phyloP scores from a whole-genome alignment of 257 asterid genomes.

The Rubia yunnanensis region DNA sequence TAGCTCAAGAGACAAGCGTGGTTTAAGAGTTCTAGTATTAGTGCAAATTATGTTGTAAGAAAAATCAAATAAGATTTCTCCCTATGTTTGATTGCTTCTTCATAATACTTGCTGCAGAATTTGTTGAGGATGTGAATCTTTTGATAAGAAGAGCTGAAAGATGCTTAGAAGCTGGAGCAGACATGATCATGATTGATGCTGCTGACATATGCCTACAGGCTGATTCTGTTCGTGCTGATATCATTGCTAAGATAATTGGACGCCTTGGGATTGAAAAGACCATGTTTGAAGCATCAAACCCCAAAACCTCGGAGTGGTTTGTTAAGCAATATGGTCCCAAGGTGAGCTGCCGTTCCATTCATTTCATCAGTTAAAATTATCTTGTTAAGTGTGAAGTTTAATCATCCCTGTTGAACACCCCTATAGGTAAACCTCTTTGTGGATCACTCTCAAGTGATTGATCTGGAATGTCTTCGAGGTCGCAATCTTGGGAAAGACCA shows the following conservation, averaged over 20 bases:
- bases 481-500: conserved; percentile 70
- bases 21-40: background rate
- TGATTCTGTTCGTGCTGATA: conserved; percentile 65
- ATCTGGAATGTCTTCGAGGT: conserved; percentile 90
- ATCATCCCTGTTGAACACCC: background rate
- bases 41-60: background rate
- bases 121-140: conserved; percentile 82
- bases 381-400: background rate
- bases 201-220: conserved; percentile 67
- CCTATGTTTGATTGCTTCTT: background rate
- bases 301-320: conserved; percentile 83
- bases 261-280: conserved; percentile 87
- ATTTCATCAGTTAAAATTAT: background rate
- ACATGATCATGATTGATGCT: conserved; percentile 91
- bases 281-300: conserved; percentile 89
- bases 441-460: conserved; percentile 91
- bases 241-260: conserved; percentile 68
- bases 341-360: conserved; percentile 25
- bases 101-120: conserved; percentile 38
- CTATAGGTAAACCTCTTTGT: conserved; percentile 84
- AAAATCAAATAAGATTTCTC: too few relatives aligned
- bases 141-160: conserved; percentile 88
- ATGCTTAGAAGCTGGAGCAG: conserved; percentile 98
- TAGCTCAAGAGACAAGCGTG: background rate
- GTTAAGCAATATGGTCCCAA: conserved; percentile 79